Base-by-base conservation (phyloP, 1,139 yeast genomes). In the Meyerozyma athensensis region DNA sequence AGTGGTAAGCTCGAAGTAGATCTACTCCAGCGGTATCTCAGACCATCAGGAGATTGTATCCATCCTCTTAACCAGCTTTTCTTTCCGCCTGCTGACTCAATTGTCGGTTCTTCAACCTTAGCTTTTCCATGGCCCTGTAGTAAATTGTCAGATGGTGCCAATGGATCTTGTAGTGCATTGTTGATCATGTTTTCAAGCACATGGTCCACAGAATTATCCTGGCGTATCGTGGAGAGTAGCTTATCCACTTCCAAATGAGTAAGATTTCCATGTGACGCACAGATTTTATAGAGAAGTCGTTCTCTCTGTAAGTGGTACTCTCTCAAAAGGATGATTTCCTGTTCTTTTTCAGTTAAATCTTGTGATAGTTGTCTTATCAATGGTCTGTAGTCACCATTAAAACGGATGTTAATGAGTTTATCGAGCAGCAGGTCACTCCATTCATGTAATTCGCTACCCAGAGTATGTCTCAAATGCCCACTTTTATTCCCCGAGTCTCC, bases 261-360 rank as follows among this genome's bases (percentile, higher is more conserved):
- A 8, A 28, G 20, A 28, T 28, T 28, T 12, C 20, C 32, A 28
- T 28, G 32, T 14, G 7, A 8, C 7, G 20, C 20, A 28, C 32
- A 28, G 5, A 28, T 18, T 14, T 28, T 28, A 20, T 28, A 28
- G 7, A 28, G 7, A 8, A 17, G 20, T 16, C 20, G 32, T 18
- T 28, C 32, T 28, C 32, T 28, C 7, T 13, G 19, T 3, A 28
- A 14, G 19, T 28, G 13, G 32, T 7, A 9, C 12, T 28, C 20
- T 7, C 32, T 8, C 8, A 28, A 9, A 19, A 28, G 32, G 16
- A 28, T 18, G 4, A 28, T 28, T 4, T 28, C 32, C 12, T 28
- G 32, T n/a, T 28, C 20, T 8, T 28, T 28, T 12, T 18, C 12
- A 8, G 32, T 28, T 18, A 28, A 16, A n/a, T 28, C 32, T 17